A percentile compares a stretch with the other conserved stretches of the same genome.
phyloP scores from a whole-genome alignment of 2,329 filamentous ascomycete genomes.

The Helotiales sp. region DNA sequence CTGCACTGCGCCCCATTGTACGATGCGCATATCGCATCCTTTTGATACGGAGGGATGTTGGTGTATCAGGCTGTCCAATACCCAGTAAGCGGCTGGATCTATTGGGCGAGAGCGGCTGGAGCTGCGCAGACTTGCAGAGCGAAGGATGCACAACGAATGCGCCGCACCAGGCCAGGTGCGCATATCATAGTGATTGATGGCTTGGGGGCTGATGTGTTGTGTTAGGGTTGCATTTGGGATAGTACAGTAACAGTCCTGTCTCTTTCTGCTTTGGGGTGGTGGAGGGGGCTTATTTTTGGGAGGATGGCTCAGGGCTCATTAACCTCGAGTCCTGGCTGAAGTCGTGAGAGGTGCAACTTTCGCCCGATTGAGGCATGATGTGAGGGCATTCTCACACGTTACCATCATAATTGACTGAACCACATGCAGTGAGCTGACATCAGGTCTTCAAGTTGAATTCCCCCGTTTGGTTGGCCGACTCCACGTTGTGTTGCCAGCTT shows the following conservation, averaged over 20 bases:
- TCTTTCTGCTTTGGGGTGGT: not conserved
- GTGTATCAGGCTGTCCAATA: slow-evolving; percentile 13
- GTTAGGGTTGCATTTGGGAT: not conserved
- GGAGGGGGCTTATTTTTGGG: slow-evolving; percentile 4
- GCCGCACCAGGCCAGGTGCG: not conserved
- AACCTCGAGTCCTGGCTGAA: not conserved
- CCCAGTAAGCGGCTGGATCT: not conserved
- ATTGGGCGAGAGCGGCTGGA: slow-evolving; percentile 2
- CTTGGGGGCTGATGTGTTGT: slow-evolving; percentile 5
- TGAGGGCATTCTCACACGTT: slow-evolving; percentile 1
- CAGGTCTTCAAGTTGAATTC: not conserved
- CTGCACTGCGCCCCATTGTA: slow-evolving; percentile 12
- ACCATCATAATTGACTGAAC: not conserved
- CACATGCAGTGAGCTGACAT: slow-evolving; percentile 5
- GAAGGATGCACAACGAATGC: slow-evolving; percentile 11
- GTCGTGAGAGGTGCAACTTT: slow-evolving; percentile 3
- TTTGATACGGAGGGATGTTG: slow-evolving; percentile 15
- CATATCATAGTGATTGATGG: slow-evolving; percentile 1
- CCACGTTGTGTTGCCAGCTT: not conserved
- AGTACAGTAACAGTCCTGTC: too few relatives aligned
- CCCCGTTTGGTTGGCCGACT: not conserved
- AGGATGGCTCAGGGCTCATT: not conserved
- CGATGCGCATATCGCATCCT: slow-evolving; percentile 11
- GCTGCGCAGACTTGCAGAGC: slow-evolving; percentile 8
- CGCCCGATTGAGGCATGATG: not conserved